Conservation (phyloP, 148 eudicot species). For the Talinum fruticosum region DNA sequence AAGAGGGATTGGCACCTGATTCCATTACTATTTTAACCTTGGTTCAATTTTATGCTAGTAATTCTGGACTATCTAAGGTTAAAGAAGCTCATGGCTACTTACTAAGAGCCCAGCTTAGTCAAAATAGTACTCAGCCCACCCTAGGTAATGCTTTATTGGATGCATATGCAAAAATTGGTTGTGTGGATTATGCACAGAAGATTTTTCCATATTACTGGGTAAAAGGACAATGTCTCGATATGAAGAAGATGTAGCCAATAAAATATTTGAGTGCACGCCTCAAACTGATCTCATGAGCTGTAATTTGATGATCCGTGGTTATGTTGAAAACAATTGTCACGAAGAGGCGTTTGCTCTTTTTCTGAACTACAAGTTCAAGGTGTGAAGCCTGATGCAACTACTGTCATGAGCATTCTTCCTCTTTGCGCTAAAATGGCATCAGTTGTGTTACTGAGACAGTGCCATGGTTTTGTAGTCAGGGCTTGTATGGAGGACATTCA, state of each 20-base stretch:
- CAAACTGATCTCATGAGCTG: conserved; percentile 48
- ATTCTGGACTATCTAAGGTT: conserved; percentile 37
- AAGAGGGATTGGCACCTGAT: conserved; percentile 51
- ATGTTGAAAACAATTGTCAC: conserved; percentile 46
- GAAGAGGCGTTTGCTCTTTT: conserved; percentile 42
- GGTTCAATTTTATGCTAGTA: conserved; percentile 45
- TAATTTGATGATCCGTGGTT: conserved; percentile 63
- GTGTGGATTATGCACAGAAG: conserved; percentile 49
- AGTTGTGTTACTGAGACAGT: conserved; percentile 49
- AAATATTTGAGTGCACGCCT: conserved; percentile 24
- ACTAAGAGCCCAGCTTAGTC: conserved; percentile 37
- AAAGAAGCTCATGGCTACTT: conserved; percentile 67
- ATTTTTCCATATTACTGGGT: conserved; percentile 40
- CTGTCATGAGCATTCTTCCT: conserved; percentile 60
- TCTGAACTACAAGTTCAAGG: conserved; percentile 43
- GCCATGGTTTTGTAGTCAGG: conserved; percentile 63
- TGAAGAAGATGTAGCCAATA: conserved; percentile 34
- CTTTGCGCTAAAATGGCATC: conserved; percentile 58
- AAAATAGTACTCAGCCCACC: conserved; percentile 32
- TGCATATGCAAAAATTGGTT: conserved; percentile 66
- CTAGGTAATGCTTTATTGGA: conserved; percentile 55
- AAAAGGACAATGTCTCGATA: conserved; percentile 30
- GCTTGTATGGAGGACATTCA: conserved; percentile 51
- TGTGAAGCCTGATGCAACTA: conserved; percentile 53
- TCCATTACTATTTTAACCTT: conserved; percentile 50